Evolutionary conservation across 805 yeast genomes (phyloP).

Genomic region (Isabelozyma gotoi): DNA sequence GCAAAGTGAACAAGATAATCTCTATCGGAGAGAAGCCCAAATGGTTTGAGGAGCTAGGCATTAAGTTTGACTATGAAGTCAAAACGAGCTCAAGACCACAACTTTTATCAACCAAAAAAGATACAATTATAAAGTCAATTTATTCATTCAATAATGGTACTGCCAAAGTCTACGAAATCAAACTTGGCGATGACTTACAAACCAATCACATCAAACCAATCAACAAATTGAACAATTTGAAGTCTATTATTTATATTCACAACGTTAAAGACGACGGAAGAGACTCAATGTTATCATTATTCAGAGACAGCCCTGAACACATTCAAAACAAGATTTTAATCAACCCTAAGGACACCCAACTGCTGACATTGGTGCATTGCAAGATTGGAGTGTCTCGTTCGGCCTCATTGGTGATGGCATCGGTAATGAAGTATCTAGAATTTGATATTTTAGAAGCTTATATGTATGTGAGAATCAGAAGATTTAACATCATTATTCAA

Average conservation of each 20-base stretch:
- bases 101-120: background rate
- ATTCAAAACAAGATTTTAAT: conserved; percentile 26
- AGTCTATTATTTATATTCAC: conserved; percentile 25
- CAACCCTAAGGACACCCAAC: conserved; percentile 9
- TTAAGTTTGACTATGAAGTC: conserved; percentile 14
- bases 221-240: conserved; percentile 8
- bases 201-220: background rate
- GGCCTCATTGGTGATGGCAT: conserved; percentile 41
- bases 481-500: conserved; percentile 43
- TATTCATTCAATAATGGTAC: conserved; percentile 16
- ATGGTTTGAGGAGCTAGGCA: conserved; percentile 23
- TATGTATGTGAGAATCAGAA: conserved; percentile 34
- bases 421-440: conserved; percentile 32
- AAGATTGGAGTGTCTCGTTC: conserved; percentile 43
- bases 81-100: background rate
- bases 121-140: conserved; percentile 11
- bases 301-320: conserved; percentile 26
- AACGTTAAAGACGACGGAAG: conserved; percentile 40
- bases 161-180: conserved; percentile 17
- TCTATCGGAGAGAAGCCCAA: conserved; percentile 37
- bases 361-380: conserved; percentile 33
- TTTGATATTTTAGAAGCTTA: conserved; percentile 34
- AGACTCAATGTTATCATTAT: conserved; percentile 29
- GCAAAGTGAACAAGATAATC: conserved; percentile 24
- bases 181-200: conserved; percentile 7